Evolutionary conservation across 225 moss, liverwort and hornwort species (phyloP), one percentile per base, ranked within the genome.

Genomic region (Asterella californica): DNA sequence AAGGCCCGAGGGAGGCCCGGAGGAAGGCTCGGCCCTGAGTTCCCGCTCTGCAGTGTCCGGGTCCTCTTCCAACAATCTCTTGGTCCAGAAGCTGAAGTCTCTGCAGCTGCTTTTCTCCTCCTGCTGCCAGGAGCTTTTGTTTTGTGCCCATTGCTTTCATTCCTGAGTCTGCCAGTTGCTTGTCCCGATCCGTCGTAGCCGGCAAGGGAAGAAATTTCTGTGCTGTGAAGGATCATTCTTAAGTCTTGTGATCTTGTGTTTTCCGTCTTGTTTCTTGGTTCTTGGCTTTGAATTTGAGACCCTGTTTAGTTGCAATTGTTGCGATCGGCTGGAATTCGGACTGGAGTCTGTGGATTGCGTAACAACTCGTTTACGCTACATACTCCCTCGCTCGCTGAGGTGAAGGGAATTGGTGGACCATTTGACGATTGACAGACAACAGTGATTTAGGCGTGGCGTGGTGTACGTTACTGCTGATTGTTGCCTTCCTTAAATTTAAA

Each of bases 1-100:
- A 42, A 42, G 42, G 42, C 4, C 42, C 42, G 42, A 27, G 25
- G 46, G 29, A 42, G 42, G 42, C 4, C 42, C 42, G 42, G 49
- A 42, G 46, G 29, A 2, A 54, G 57, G 62, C 11, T 46, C 27
- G 61, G 61, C 12, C 68, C 78, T 6, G 68, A 79, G 67, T 79
- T 79, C 78, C 78, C 79, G 79, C 79, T 70, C 69, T 69, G 54
- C 79, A 25, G 67, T 21, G 32, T 24, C 19, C 29, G 47, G 62
- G 37, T 45, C 57, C 76, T 76, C 29, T 63, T 45, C 63, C 29
- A 64, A 48, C 47, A 32, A 77, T 63, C 46, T 65, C 15, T 77
- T 30, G 63, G 25, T 46, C 29, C 63, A 25, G 62, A 27, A 63
- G 77, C 63, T 17, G 77, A 15, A 32, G 63, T 64, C 64, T 17